Evolutionary conservation across 169 alveolate genomes (phyloP), one percentile per base, ranked within the genome.

Genomic region (Plasmodium billcollinsi): DNA sequence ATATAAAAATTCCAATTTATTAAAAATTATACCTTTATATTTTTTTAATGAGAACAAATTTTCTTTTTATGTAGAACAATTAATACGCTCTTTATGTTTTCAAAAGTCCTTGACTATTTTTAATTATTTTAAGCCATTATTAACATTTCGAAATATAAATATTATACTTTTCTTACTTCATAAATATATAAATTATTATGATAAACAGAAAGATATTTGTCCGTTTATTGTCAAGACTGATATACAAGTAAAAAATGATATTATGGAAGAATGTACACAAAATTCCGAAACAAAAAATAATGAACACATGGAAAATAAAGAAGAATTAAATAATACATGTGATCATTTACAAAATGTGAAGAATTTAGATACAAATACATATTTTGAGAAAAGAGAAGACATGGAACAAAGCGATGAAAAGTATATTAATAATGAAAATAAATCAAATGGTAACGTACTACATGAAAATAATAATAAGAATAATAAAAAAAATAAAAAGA

Each of bases 11-110:
- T 83, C 91, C 12, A 83, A 83, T 43, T 83, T 83, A 29, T 20
- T 83, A 18, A 83, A 58, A 83, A 69, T 83, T 56, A 69, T 83
- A 45, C 91, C 91, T 29, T 73, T 83, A 21, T 69, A 83, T 58
- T 83, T 83, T 83, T 83, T 56, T 72, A 83, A 83, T 69, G 91
- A 83, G 7, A 56, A 43, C 4, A 83, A 39, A 58, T 83, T 83
- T 39, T 26, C 85, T n/a, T 24, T 54, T 24, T 54, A 83, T 62
- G 83, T 69, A 24, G 78, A 83, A 83, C 69, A 62, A n/a, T n/a
- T 69, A 67, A 33, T 83, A 1, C 91, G 91, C 20, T 69, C 66
- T 58, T 58, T 83, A 43, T 83, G 91, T 49, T 83, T 69, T 58
- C 91, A 83, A 39, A 83, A 83, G 26, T 83, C 80, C 29, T 58